Evolutionary conservation across 768 basidiomycete species (phyloP), one percentile per base, ranked within the genome.

Genomic region (Termitomyces sp.): DNA sequence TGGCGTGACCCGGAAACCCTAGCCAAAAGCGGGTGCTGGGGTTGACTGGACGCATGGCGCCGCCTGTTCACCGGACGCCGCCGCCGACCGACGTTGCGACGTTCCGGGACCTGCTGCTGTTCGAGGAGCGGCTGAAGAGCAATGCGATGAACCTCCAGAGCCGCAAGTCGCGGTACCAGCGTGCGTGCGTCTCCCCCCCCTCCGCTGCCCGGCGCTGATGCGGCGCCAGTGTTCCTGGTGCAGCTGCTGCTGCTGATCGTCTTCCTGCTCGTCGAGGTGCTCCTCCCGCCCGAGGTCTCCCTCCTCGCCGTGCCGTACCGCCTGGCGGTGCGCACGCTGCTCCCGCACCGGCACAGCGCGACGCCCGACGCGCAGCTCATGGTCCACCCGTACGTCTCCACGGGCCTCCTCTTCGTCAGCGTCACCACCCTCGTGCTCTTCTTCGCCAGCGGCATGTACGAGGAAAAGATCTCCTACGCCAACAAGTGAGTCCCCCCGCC

Each of bases 61-160:
- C 7, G 16, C 36, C 36, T 3, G 70, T 73, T 26, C 71, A 29
- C 29, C 29, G 29, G 4, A 29, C 29, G 29, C 29, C 73, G 60
- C 90, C 92, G 0, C 74, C 86, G 37, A 84, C 84, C 65, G 94
- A 95, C 70, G 78, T 78, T 51, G 79, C 87, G 13, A 94, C 94
- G 1, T 92, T 89, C 70, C 78, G 89, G 46, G 96, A 99, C 69
- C 75, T 99, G 15, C 80, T 98, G 24, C 75, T 93, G 46, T 98
- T 98, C 59, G 96, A 99, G 73, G 95, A 98, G 69, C 81, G 96
- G n/a, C 83, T 99, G 58, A 97, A 97, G 75, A 88, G 90, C 20
- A 98, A 90, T 67, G 93, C 92, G 5, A 82, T 87, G n/a, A 82
- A 79, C 59, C 76, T 95, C 16, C 87, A 89, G 65, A 80, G 82